These are phyloP conservation scores for Phytophthora pini DNA, from an alignment of 352 stramenopile species.

Conservation along the genomic window DNA sequence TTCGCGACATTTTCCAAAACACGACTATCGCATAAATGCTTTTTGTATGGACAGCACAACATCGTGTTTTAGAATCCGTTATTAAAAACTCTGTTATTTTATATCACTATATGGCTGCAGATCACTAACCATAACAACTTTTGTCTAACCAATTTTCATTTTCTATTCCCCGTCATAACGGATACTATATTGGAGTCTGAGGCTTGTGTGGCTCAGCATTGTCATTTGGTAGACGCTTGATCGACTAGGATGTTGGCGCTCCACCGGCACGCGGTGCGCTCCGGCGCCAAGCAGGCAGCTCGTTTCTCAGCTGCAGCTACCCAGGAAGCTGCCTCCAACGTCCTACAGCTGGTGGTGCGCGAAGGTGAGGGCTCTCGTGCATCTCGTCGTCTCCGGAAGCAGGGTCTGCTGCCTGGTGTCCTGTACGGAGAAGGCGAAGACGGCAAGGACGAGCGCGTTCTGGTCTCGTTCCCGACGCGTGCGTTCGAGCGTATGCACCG, in stretches of 20 bases:
- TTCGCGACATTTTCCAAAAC: constrained; percentile 9
- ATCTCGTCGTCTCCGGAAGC: constrained; percentile 81
- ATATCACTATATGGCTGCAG: constrained; percentile 6
- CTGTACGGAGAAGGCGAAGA: constrained; percentile 84
- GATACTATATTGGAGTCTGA: not conserved
- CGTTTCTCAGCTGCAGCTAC: constrained; percentile 60
- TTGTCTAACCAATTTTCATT: not conserved
- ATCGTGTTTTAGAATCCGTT: constrained; percentile 5
- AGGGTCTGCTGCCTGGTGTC: constrained; percentile 80
- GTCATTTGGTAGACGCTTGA: constrained; percentile 15
- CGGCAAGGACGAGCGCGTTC: constrained; percentile 71
- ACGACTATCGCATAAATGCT: not conserved
- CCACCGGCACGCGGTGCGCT: constrained; percentile 52
- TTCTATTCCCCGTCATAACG: not conserved
- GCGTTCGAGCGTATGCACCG: constrained; percentile 85
- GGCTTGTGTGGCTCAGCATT: constrained; percentile 40
- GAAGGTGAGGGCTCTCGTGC: constrained; percentile 75
- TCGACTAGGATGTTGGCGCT: constrained; percentile 53
- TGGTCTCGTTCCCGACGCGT: constrained; percentile 77
- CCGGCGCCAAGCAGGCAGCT: constrained; percentile 36
- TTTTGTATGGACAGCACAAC: not conserved
- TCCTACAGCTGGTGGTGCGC: constrained; percentile 72
- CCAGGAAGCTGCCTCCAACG: constrained; percentile 24
- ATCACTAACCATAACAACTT: not conserved
- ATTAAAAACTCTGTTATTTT: not conserved